Conservation (phyloP, 1,284 basidiomycete genomes). For the Mycosarcoma maydis region DNA sequence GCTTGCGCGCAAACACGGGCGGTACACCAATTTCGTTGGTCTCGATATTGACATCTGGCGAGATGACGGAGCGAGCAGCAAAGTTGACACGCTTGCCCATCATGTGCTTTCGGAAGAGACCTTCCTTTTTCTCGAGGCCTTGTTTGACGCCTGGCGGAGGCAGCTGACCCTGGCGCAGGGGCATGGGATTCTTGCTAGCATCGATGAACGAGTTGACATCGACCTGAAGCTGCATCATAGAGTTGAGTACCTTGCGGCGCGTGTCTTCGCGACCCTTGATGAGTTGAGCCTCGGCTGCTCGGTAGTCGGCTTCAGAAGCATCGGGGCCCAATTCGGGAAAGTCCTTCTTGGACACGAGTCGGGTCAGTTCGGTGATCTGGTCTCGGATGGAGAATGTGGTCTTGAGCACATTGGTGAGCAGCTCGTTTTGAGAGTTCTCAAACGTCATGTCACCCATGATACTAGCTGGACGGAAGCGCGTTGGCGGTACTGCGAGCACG, state of each 20-base stretch:
- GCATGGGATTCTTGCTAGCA: slow-evolving; percentile 91
- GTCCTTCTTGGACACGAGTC: slow-evolving; percentile 74
- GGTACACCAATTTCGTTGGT: slow-evolving; percentile 99
- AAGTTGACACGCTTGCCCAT: slow-evolving; percentile 99
- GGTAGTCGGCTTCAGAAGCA: slow-evolving; percentile 69
- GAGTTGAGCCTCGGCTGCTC: slow-evolving; percentile 41
- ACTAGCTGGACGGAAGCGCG: slow-evolving; percentile 92
- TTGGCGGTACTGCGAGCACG: slow-evolving; percentile 88
- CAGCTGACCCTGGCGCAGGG: slow-evolving; percentile 85
- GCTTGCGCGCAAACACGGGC: slow-evolving; percentile 94
- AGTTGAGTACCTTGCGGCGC: slow-evolving; percentile 80
- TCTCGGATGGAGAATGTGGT: slow-evolving; percentile 71
- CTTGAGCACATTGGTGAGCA: slow-evolving; percentile 84
- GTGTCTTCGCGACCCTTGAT: slow-evolving; percentile 69
- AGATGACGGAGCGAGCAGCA: slow-evolving; percentile 98
- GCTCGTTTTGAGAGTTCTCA: slow-evolving; percentile 95
- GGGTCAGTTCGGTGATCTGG: slow-evolving; percentile 76
- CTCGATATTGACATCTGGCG: slow-evolving; percentile 99
- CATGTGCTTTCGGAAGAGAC: slow-evolving; percentile 98
- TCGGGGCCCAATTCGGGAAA: slow-evolving; percentile 54
- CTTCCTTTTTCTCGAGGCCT: slow-evolving; percentile 97
- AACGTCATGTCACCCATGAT: slow-evolving; percentile 92
- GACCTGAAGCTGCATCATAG: slow-evolving; percentile 87
- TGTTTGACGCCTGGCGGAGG: slow-evolving; percentile 96
- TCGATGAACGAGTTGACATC: slow-evolving; percentile 98